Percentiles rank a stretch among this genome's conserved stretches.
Evolutionary conservation across 306 rosid species (phyloP).

Genomic region (Gynostemma pentaphyllum): DNA sequence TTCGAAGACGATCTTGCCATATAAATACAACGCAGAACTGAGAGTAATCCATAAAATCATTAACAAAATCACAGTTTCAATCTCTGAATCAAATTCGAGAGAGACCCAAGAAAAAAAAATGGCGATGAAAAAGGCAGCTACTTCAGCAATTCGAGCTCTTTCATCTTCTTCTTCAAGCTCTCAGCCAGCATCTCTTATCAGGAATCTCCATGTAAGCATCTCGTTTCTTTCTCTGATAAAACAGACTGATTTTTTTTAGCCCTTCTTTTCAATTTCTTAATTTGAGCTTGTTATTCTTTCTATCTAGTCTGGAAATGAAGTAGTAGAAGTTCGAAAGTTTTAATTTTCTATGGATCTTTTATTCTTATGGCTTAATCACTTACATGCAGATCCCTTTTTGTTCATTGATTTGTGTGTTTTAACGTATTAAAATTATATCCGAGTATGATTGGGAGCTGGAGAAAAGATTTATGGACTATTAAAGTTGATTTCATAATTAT

Average conservation of each 20-base stretch:
- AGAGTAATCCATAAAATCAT: too few species aligned
- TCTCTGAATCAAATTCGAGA: neutral
- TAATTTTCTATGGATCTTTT: neutral
- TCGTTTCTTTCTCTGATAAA: neutral
- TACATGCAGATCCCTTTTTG: neutral
- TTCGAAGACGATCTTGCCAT: neutral
- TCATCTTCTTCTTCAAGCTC: conserved; percentile 20
- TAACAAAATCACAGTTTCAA: neutral
- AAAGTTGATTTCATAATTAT: neutral
- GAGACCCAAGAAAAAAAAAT: conserved; percentile 2
- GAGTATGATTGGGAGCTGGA: neutral
- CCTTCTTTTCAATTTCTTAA: neutral
- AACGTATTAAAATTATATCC: neutral
- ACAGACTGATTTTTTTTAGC: neutral
- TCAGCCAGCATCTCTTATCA: conserved; percentile 16
- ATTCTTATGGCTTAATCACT: neutral
- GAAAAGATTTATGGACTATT: neutral
- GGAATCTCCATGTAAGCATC: conserved; percentile 41
- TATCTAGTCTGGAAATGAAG: neutral
- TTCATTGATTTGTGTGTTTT: neutral
- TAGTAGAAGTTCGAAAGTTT: neutral
- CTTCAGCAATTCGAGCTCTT: conserved; percentile 35
- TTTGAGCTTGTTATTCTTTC: neutral
- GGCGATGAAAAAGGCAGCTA: conserved; percentile 48
- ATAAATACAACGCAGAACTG: neutral